Evolutionary conservation across 1,284 basidiomycete species (phyloP).

Genomic region (Cerrena zonata): DNA sequence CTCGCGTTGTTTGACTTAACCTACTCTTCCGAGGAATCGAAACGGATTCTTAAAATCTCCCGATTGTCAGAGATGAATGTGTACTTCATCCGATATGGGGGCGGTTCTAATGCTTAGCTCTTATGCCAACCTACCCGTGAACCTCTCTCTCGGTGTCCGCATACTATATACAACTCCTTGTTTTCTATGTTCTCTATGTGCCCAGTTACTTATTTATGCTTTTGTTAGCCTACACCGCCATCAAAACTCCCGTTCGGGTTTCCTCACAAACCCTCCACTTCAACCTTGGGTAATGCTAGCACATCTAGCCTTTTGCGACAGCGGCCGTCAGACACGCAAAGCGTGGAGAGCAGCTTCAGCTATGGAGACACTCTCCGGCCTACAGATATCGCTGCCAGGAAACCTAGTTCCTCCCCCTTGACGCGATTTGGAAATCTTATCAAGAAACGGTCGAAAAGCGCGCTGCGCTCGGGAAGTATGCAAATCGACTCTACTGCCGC

Average conservation of each 20-base stretch:
- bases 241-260: constrained; percentile 22
- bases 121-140: too few species aligned
- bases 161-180: too few species aligned
- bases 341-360: constrained; percentile 14
- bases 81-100: too few species aligned
- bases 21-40: too few species aligned
- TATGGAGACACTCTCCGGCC: constrained; percentile 14
- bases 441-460: constrained; percentile 29
- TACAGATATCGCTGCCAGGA: constrained; percentile 11
- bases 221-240: constrained; percentile 21
- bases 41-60: too few species aligned
- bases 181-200: background rate
- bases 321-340: constrained; percentile 20
- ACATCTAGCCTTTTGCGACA: constrained; percentile 19
- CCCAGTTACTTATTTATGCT: background rate
- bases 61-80: too few species aligned
- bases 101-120: too few species aligned
- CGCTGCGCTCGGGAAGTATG: constrained; percentile 22
- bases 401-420: constrained; percentile 11
- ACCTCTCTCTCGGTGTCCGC: too few species aligned
- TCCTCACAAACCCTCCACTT: constrained; percentile 20
- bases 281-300: constrained; percentile 18
- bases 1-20: too few species aligned
- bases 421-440: constrained; percentile 21
- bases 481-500: constrained; percentile 11